These are phyloP conservation scores for Begonia fuchsioides DNA, from an alignment of 306 rosid species.

Conservation along the genomic window DNA sequence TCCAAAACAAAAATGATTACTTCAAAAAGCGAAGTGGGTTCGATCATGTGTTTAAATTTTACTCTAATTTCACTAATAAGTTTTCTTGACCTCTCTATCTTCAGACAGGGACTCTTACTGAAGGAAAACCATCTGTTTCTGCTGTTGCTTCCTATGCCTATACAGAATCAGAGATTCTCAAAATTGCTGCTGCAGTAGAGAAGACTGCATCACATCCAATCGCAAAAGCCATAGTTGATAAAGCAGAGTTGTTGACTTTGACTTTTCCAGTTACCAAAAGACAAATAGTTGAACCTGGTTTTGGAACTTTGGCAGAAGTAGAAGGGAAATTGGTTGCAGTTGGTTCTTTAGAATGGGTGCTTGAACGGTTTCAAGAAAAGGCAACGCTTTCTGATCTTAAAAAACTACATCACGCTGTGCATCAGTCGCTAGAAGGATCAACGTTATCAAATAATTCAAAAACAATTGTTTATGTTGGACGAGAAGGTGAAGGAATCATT, in stretches of 20 bases:
- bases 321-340: conserved; percentile 78
- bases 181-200: conserved; percentile 90
- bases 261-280: conserved; percentile 53
- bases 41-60: not conserved
- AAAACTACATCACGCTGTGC: conserved; percentile 40
- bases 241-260: conserved; percentile 70
- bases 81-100: conserved; percentile 7
- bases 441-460: conserved; percentile 50
- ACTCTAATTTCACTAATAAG: too few relatives aligned
- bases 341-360: conserved; percentile 75
- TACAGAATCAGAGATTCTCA: conserved; percentile 67
- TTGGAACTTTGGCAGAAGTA: conserved; percentile 80
- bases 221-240: conserved; percentile 67
- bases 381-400: conserved; percentile 26
- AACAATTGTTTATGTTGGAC: conserved; percentile 84
- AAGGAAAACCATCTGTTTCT: conserved; percentile 86
- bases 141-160: conserved; percentile 43
- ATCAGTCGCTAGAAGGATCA: conserved; percentile 28
- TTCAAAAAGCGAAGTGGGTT: not conserved
- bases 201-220: conserved; percentile 96
- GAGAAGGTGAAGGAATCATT: conserved; percentile 87
- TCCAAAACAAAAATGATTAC: too few relatives aligned
- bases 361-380: conserved; percentile 42
- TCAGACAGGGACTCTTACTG: conserved; percentile 97
- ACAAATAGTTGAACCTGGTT: conserved; percentile 84